Conservation (phyloP, 495 filamentous ascomycete genomes). For the Xeromyces bisporus region DNA sequence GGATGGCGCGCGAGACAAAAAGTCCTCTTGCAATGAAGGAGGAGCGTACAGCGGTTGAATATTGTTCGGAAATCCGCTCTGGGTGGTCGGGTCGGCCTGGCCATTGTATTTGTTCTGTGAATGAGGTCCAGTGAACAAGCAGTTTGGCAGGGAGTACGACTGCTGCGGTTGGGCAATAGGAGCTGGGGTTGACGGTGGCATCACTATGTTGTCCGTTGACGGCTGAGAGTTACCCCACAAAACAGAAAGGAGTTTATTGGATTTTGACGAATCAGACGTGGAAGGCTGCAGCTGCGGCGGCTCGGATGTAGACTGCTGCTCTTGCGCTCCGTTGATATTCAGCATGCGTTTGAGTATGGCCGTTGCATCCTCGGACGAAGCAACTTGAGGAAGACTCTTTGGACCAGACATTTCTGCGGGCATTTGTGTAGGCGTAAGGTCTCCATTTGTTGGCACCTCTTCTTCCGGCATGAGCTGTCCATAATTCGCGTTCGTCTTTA, state of each 20-base stretch:
- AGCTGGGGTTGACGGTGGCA: conserved; percentile 21
- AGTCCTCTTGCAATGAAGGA: conserved; percentile 7
- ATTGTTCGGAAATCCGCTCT: not conserved
- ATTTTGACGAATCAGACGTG: conserved; percentile 18
- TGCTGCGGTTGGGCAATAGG: conserved; percentile 23
- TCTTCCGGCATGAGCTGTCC: conserved; percentile 12
- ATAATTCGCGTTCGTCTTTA: conserved; percentile 11
- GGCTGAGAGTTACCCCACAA: conserved; percentile 31
- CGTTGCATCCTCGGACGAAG: conserved; percentile 32
- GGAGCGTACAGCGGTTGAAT: conserved; percentile 8
- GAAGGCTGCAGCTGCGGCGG: conserved; percentile 3
- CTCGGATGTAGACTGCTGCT: conserved; percentile 2
- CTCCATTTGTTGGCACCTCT: conserved; percentile 14
- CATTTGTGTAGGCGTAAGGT: conserved; percentile 5
- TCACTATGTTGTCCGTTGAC: conserved; percentile 19
- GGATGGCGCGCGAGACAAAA: conserved; percentile 1
- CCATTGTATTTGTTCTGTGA: conserved; percentile 14
- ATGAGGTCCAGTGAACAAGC: conserved; percentile 22
- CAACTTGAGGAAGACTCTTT: conserved; percentile 27
- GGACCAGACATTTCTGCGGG: conserved; percentile 11
- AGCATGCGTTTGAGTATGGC: conserved; percentile 46
- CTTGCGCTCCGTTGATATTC: conserved; percentile 34
- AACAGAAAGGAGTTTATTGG: conserved; percentile 41
- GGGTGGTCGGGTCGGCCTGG: conserved; percentile 5
- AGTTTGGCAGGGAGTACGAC: conserved; percentile 22